Percentiles rank a stretch among this genome's conserved stretches.
Conservation (phyloP, 331 rosid genomes). For the Telfairia occidentalis region DNA sequence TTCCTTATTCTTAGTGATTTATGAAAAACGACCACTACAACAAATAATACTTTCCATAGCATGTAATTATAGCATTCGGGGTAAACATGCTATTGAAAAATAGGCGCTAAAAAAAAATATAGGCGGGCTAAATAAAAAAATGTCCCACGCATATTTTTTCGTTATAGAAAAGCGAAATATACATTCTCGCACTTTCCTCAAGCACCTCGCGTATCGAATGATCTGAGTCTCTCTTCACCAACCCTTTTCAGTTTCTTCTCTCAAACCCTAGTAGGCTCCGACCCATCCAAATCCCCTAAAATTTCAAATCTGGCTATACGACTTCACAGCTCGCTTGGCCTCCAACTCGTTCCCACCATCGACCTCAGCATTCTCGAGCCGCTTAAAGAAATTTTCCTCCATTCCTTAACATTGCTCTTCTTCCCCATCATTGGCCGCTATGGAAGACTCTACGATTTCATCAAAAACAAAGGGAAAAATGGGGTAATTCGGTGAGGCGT, state of each 20-base stretch:
- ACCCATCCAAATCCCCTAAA: conserved; percentile 38
- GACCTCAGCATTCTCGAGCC: conserved; percentile 58
- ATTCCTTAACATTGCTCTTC: conserved; percentile 65
- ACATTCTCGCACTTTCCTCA: too few species aligned
- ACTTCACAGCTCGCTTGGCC: conserved; percentile 64
- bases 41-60: too few species aligned
- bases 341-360: conserved; percentile 65
- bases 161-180: too few species aligned
- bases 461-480: conserved; percentile 38
- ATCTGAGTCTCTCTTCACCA: conserved; percentile 39
- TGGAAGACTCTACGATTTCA: conserved; percentile 38
- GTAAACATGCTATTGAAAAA: too few species aligned
- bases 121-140: too few species aligned
- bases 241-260: conserved; percentile 44
- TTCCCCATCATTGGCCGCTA: conserved; percentile 59
- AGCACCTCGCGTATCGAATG: too few species aligned
- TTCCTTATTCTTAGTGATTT: too few species aligned
- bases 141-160: too few species aligned
- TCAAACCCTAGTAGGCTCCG: conserved; percentile 52
- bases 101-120: too few species aligned
- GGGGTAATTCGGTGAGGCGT: conserved; percentile 44
- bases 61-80: too few species aligned
- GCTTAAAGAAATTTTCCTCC: conserved; percentile 71
- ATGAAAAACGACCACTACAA: too few species aligned
- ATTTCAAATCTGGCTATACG: conserved; percentile 39